Conservation (phyloP, 2,329 filamentous ascomycete species). For the Neonectria punicea region DNA sequence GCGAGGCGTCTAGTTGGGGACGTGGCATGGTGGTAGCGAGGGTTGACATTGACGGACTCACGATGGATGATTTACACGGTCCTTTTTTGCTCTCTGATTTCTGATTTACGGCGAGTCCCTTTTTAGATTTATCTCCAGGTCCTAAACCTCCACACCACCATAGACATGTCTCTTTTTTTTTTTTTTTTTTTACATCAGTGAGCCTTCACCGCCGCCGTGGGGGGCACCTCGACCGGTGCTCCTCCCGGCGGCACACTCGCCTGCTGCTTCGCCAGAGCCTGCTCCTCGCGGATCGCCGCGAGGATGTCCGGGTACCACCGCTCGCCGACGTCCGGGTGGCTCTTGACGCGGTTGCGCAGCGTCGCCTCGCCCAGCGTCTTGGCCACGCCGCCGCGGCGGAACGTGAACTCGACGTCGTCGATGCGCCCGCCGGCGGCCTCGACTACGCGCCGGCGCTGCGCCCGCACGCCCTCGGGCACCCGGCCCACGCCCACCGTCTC, state of each 20-base stretch:
- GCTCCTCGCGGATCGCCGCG: slow-evolving; percentile 66
- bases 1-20: slow-evolving; percentile 17
- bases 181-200: slow-evolving; percentile 34
- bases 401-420: slow-evolving; percentile 89
- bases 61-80: slow-evolving; percentile 22
- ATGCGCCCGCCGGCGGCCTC: slow-evolving; percentile 65
- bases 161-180: slow-evolving; percentile 17
- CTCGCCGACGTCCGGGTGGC: slow-evolving; percentile 87
- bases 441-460: slow-evolving; percentile 69
- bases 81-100: slow-evolving; percentile 15
- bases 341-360: slow-evolving; percentile 85
- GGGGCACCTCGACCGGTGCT: slow-evolving; percentile 30
- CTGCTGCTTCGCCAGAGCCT: slow-evolving; percentile 55
- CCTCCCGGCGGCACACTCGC: slow-evolving; percentile 30
- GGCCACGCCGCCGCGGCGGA: slow-evolving; percentile 73
- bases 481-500: slow-evolving; percentile 66
- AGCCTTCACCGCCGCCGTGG: slow-evolving; percentile 45
- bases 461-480: slow-evolving; percentile 71
- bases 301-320: slow-evolving; percentile 78
- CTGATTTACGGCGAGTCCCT: slow-evolving; percentile 12
- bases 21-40: slow-evolving; percentile 12
- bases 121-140: slow-evolving; percentile 19
- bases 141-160: slow-evolving; percentile 19
- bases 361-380: slow-evolving; percentile 84
- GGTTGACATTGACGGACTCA: slow-evolving; percentile 20